phyloP scores from a whole-genome alignment of 1,284 basidiomycete species.

The Moesziomyces antarcticus region DNA sequence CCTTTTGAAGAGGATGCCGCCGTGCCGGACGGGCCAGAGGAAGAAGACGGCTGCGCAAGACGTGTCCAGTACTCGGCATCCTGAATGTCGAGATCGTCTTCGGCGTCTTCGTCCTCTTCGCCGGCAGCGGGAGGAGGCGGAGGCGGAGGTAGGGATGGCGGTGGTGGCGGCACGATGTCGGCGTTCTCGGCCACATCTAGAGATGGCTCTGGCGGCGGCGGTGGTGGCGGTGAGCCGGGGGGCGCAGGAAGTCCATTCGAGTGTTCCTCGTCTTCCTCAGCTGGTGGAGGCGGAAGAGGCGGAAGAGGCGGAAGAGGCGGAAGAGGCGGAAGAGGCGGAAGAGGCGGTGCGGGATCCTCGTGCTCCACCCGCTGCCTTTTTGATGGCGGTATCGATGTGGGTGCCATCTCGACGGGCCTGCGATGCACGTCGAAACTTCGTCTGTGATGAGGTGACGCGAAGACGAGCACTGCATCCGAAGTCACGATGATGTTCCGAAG shows the following conservation, averaged over 20 bases:
- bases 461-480: neutral
- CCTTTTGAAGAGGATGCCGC: neutral
- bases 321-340: too few relatives aligned
- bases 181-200: constrained; percentile 20
- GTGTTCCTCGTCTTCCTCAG: constrained; percentile 7
- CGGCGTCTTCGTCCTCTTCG: constrained; percentile 15
- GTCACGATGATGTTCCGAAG: constrained; percentile 6
- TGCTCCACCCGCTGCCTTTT: constrained; percentile 26
- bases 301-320: too few relatives aligned
- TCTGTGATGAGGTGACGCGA: neutral
- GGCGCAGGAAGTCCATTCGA: constrained; percentile 10
- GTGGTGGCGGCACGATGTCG: constrained; percentile 30
- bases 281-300: constrained; percentile 27
- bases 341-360: neutral
- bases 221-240: constrained; percentile 35
- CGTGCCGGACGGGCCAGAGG: constrained; percentile 2
- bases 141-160: constrained; percentile 26
- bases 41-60: constrained; percentile 35
- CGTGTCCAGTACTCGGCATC: constrained; percentile 58
- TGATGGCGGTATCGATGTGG: constrained; percentile 4
- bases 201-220: constrained; percentile 33
- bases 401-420: neutral
- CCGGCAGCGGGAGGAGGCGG: constrained; percentile 12
- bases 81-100: constrained; percentile 36
- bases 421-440: too few relatives aligned